Percentiles rank a stretch among this genome's conserved stretches.
phyloP scores from a whole-genome alignment of 2,329 filamentous ascomycete species.

The Colletotrichum acutatum region DNA sequence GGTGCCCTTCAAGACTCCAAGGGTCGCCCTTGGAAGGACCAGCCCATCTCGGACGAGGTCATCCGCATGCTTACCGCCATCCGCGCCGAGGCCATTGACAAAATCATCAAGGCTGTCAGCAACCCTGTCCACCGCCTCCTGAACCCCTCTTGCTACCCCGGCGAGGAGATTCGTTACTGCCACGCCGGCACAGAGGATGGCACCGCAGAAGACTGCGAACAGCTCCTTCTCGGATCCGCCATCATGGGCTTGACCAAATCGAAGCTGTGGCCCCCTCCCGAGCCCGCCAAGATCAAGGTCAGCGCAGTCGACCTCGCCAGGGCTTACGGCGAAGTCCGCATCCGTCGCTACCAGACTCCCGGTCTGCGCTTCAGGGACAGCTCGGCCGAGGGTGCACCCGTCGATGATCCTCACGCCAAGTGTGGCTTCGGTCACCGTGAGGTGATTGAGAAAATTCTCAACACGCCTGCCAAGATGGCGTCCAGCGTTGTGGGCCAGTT shows the following conservation, averaged over 20 bases:
- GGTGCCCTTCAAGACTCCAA: slow-evolving; percentile 27
- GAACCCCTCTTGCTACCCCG: slow-evolving; percentile 31
- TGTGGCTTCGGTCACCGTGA: slow-evolving; percentile 32
- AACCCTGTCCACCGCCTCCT: slow-evolving; percentile 34
- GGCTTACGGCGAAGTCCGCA: slow-evolving; percentile 29
- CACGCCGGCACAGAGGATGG: slow-evolving; percentile 31
- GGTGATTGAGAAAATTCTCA: slow-evolving; percentile 31
- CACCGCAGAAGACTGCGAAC: slow-evolving; percentile 32
- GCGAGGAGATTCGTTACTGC: slow-evolving; percentile 30
- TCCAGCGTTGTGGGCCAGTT: slow-evolving; percentile 27
- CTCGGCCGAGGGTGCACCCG: slow-evolving; percentile 10
- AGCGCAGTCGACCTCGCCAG: slow-evolving; percentile 31
- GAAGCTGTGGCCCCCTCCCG: slow-evolving; percentile 24
- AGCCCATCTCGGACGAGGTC: slow-evolving; percentile 30
- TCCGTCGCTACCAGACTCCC: slow-evolving; percentile 33
- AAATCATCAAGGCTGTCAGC: slow-evolving; percentile 34
- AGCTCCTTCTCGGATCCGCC: slow-evolving; percentile 33
- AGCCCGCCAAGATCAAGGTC: slow-evolving; percentile 30
- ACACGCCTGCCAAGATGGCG: slow-evolving; percentile 28
- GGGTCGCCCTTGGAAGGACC: slow-evolving; percentile 26
- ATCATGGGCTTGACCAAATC: slow-evolving; percentile 33
- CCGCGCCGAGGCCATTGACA: slow-evolving; percentile 32
- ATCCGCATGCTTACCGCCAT: slow-evolving; percentile 25
- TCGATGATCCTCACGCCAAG: slow-evolving; percentile 28
- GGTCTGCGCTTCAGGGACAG: slow-evolving; percentile 30